These are phyloP conservation scores for Pneumocystis sp. DNA, from an alignment of 1,139 yeast genomes.

Conservation along the genomic window DNA sequence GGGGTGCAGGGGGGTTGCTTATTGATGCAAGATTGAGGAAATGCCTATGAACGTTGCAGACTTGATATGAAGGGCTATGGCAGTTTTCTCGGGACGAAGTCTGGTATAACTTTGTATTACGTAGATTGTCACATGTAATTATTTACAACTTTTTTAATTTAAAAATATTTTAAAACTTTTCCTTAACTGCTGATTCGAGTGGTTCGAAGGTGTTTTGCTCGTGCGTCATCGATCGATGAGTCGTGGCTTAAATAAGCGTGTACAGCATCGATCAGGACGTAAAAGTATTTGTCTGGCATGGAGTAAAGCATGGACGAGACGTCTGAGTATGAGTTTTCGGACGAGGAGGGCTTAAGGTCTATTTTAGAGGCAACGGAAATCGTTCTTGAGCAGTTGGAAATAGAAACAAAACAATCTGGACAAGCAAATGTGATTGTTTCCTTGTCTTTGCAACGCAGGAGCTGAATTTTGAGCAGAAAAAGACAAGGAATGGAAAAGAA, in stretches of 20 bases:
- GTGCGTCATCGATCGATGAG: too few species aligned
- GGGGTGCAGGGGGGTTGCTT: too few species aligned
- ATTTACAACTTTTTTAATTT: not conserved
- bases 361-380: not conserved
- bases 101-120: not conserved
- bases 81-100: not conserved
- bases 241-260: not conserved
- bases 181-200: too few species aligned
- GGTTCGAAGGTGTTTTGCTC: too few species aligned
- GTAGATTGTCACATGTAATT: not conserved
- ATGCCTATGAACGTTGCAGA: constrained; percentile 72
- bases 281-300: not conserved
- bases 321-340: not conserved
- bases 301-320: not conserved
- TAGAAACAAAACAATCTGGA: not conserved
- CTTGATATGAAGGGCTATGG: constrained; percentile 2
- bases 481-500: not conserved
- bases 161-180: too few species aligned
- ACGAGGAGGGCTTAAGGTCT: not conserved
- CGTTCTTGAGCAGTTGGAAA: not conserved
- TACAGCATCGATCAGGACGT: not conserved
- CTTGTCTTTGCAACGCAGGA: not conserved
- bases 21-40: constrained; percentile 47
- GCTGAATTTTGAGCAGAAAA: not conserved
- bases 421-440: not conserved